Evolutionary conservation across 495 filamentous ascomycete species (phyloP).

Genomic region (Podospora bellae-mahoneyi): DNA sequence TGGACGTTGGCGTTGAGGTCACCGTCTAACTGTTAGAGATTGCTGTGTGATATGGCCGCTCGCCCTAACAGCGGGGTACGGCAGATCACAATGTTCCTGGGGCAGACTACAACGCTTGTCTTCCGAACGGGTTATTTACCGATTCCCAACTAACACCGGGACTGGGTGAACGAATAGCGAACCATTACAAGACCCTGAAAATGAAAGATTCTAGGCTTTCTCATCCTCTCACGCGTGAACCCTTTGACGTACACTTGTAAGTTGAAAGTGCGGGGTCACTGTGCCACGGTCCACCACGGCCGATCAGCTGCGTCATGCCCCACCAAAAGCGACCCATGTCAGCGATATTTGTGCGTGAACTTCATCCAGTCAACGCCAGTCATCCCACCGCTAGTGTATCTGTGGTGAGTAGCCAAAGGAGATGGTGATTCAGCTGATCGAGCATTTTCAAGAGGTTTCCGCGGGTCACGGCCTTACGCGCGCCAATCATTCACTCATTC

Average conservation of each 20-base stretch:
- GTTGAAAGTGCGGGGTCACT: neutral
- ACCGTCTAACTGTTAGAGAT: neutral
- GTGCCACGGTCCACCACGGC: neutral
- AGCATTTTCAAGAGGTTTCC: neutral
- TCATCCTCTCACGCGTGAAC: neutral
- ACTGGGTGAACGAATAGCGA: neutral
- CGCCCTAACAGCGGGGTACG: neutral
- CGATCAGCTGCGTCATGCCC: slow-evolving; percentile 14
- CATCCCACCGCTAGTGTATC: neutral
- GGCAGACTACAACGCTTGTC: neutral
- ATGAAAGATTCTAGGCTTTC: neutral
- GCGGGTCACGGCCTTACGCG: neutral
- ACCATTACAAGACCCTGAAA: neutral
- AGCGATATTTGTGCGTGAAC: slow-evolving; percentile 32
- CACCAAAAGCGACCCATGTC: neutral
- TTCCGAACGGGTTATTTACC: neutral
- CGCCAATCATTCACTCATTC: no score
- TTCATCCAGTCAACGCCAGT: slow-evolving; percentile 26
- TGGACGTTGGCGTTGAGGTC: neutral
- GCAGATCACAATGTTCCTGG: neutral
- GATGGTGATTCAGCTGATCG: slow-evolving; percentile 10
- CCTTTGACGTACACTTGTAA: neutral
- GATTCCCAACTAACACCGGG: neutral
- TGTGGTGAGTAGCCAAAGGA: neutral
- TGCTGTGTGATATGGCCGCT: neutral